Evolutionary conservation across 75 land plant genomes (phyloP).

Genomic region (Pseudotsuga menziesii): DNA sequence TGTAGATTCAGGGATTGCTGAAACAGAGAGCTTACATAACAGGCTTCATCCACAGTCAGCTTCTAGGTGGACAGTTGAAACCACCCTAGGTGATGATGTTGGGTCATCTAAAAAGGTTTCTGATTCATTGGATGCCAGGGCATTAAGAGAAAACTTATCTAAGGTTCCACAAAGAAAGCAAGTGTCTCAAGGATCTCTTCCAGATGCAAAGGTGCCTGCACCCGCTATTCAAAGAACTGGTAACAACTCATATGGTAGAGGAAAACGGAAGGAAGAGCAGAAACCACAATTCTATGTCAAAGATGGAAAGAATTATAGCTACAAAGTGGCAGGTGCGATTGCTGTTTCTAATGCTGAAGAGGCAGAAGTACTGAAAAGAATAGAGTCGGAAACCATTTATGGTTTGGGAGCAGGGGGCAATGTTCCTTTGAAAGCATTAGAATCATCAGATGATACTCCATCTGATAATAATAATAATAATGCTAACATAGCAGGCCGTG

Average conservation of each 20-base stretch:
- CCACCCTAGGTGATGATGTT: not conserved
- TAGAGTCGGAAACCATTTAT: slow-evolving; percentile 54
- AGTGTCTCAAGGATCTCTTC: slow-evolving; percentile 16
- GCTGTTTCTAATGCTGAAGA: slow-evolving; percentile 68
- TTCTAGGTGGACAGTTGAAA: slow-evolving; percentile 8
- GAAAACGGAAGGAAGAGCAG: slow-evolving; percentile 18
- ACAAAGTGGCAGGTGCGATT: slow-evolving; percentile 90
- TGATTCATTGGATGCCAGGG: slow-evolving; percentile 1
- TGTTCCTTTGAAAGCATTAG: slow-evolving; percentile 27
- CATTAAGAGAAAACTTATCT: slow-evolving; percentile 5
- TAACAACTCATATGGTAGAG: slow-evolving; percentile 17
- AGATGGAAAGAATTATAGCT: slow-evolving; percentile 97
- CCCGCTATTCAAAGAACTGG: not conserved
- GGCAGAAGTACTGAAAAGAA: slow-evolving; percentile 52
- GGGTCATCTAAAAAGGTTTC: not conserved
- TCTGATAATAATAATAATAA: not conserved
- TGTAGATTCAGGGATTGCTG: slow-evolving; percentile 62
- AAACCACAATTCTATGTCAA: slow-evolving; percentile 87
- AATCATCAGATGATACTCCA: slow-evolving; percentile 5
- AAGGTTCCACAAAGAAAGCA: slow-evolving; percentile 21
- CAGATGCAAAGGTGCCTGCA: not conserved
- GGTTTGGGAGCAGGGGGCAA: slow-evolving; percentile 98
- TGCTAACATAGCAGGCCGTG: not conserved
- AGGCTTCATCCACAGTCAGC: slow-evolving; percentile 14
- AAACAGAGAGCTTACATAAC: slow-evolving; percentile 51